These are phyloP conservation scores for Goniomonas avonlea DNA, from an alignment of 78 protist genomes.

Conservation along the genomic window DNA sequence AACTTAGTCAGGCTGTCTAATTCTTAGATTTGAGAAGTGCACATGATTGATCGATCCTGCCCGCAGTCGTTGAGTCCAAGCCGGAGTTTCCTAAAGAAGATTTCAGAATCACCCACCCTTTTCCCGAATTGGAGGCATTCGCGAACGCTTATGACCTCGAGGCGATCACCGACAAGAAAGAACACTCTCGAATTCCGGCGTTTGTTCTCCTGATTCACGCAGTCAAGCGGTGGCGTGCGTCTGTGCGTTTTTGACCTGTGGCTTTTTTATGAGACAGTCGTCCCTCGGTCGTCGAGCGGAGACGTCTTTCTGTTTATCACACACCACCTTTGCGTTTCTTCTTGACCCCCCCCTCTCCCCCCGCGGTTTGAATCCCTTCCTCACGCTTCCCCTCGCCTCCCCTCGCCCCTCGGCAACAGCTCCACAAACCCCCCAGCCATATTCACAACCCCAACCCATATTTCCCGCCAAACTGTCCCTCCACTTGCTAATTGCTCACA, in stretches of 20 bases:
- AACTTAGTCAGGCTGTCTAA: no score
- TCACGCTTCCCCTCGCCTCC: background rate
- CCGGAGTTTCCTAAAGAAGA: slow-evolving; percentile 19
- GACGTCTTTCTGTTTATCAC: background rate
- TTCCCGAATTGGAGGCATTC: background rate
- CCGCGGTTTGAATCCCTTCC: background rate
- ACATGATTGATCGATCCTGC: no score
- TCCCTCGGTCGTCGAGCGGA: background rate
- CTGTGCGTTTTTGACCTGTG: no score
- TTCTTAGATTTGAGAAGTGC: slow-evolving; percentile 6
- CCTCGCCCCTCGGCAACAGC: background rate
- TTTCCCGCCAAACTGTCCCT: background rate
- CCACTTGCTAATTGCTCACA: background rate
- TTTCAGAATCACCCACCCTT: background rate
- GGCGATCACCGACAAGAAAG: background rate
- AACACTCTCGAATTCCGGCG: slow-evolving; percentile 3
- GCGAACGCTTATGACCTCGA: slow-evolving; percentile 6
- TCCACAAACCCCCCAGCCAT: no score
- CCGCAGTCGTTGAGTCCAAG: slow-evolving; percentile 8
- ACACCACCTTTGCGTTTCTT: background rate
- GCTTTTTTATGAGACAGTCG: no score
- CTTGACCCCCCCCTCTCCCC: background rate
- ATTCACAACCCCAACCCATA: no score
- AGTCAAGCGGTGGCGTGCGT: background rate
- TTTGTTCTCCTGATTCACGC: slow-evolving; percentile 14